Conservation (phyloP, 2,329 filamentous ascomycete genomes). For the Ophiosphaerella narmari region DNA sequence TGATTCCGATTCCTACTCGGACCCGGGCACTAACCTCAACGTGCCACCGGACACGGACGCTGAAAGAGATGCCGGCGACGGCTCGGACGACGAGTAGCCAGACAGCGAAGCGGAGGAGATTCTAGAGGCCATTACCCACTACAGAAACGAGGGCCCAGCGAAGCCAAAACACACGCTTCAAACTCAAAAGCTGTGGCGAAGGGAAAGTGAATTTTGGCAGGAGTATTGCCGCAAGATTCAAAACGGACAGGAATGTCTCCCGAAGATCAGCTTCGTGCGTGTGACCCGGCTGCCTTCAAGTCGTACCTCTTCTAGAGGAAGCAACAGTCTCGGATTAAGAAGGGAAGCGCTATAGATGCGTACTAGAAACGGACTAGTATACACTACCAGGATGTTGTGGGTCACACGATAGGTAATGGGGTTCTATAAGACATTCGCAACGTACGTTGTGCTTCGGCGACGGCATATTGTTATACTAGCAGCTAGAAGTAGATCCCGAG, state of each 20-base stretch:
- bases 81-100: slow-evolving; percentile 6
- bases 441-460: too few relatives aligned
- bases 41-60: slow-evolving; percentile 3
- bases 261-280: slow-evolving; percentile 5
- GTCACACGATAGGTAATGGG: too few relatives aligned
- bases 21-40: slow-evolving; percentile 8
- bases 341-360: too few relatives aligned
- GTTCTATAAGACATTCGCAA: too few relatives aligned
- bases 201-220: slow-evolving; percentile 19
- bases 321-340: too few relatives aligned
- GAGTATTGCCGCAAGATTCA: slow-evolving; percentile 17
- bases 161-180: slow-evolving; percentile 20
- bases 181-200: slow-evolving; percentile 19
- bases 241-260: slow-evolving; percentile 11
- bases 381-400: too few relatives aligned
- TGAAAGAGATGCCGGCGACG: background rate
- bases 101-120: slow-evolving; percentile 24
- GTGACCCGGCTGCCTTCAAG: background rate
- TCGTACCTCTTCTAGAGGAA: too few relatives aligned
- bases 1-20: slow-evolving; percentile 9
- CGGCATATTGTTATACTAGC: too few relatives aligned
- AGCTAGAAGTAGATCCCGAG: too few relatives aligned
- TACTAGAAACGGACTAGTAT: too few relatives aligned
- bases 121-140: slow-evolving; percentile 18
- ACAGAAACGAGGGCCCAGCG: slow-evolving; percentile 16